Base-by-base conservation (phyloP, 1,139 yeast species). In the Taphrina pruni region DNA sequence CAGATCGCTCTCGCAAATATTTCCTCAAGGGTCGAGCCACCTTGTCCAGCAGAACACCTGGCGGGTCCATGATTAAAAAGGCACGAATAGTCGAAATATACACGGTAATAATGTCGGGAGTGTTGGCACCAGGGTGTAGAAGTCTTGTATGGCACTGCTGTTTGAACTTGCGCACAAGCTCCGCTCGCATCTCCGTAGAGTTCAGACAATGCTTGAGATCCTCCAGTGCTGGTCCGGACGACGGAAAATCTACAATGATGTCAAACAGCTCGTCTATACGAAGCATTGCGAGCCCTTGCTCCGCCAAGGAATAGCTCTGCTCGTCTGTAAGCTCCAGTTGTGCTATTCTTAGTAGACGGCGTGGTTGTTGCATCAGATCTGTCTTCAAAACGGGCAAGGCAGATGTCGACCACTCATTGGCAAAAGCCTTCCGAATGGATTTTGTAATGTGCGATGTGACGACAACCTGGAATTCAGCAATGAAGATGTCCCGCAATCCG, bases 41-140 rank as follows among this genome's bases (percentile, higher is more conserved):
- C 71, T 86, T 86, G 76, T 90, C 96, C 11, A 91, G 79, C 12
- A 91, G 78, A 0, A 91, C 96, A 0, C 97, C 97, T 56, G 90
- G 84, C 1, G 97, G 96, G 75, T 94, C 98, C n/a, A 94, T 81
- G 0, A 88, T 79, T 39, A 89, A 78, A 72, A 94, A 90, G 0
- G 93, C 83, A 72, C 86, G 84, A 62, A 93, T 88, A 0, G 95
- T 87, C 36, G 87, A 84, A 2, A 89, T 86, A 75, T 90, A 93
- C 60, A 85, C 85, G 1, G 86, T 79, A 36, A 94, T 84, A 2
- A 92, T 88, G 70, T 88, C 92, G 1, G 85, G 83, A 0, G 98
- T 94, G 73, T 89, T 87, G 0, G 89, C 85, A 11, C 97, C 97
- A 1, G 97, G 90, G 75, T 91, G 95, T 21, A 93, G 79, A 11